Evolutionary conservation across 139 green algal genomes (phyloP).

Genomic region (Tetratostichococcus sp.): DNA sequence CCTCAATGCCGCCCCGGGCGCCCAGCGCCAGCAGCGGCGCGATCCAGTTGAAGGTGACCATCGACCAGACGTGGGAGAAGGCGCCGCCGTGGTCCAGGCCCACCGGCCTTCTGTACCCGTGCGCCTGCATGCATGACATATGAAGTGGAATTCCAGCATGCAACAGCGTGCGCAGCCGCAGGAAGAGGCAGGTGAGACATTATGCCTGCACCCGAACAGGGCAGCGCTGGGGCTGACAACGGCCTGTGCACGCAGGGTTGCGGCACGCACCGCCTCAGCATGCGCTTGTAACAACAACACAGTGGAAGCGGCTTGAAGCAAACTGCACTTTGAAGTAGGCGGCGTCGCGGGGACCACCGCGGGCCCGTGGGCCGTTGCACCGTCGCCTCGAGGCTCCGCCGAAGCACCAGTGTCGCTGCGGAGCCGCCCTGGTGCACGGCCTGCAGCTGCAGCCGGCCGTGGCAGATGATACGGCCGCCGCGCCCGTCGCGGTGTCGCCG

Average conservation of each 20-base stretch:
- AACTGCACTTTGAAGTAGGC: background rate
- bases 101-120: slow-evolving; percentile 11
- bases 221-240: too few species aligned
- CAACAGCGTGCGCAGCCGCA: too few species aligned
- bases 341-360: background rate
- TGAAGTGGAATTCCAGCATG: too few species aligned
- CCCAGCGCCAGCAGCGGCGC: slow-evolving; percentile 40
- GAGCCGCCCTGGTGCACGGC: too few species aligned
- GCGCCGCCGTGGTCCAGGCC: slow-evolving; percentile 4
- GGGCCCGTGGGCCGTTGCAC: background rate
- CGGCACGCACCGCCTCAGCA: too few species aligned
- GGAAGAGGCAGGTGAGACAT: too few species aligned
- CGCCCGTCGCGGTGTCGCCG: too few species aligned
- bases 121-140: background rate
- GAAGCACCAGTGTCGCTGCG: background rate
- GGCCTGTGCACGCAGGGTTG: too few species aligned
- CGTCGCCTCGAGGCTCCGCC: too few species aligned
- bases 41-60: slow-evolving; percentile 48
- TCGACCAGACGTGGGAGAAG: slow-evolving; percentile 2
- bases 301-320: background rate
- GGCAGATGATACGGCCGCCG: too few species aligned
- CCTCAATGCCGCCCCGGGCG: background rate
- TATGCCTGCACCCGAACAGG: too few species aligned
- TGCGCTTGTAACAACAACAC: background rate
- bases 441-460: too few species aligned